Base-by-base conservation (phyloP, 2,329 filamentous ascomycete genomes). In the Cladorrhinum sp. region DNA sequence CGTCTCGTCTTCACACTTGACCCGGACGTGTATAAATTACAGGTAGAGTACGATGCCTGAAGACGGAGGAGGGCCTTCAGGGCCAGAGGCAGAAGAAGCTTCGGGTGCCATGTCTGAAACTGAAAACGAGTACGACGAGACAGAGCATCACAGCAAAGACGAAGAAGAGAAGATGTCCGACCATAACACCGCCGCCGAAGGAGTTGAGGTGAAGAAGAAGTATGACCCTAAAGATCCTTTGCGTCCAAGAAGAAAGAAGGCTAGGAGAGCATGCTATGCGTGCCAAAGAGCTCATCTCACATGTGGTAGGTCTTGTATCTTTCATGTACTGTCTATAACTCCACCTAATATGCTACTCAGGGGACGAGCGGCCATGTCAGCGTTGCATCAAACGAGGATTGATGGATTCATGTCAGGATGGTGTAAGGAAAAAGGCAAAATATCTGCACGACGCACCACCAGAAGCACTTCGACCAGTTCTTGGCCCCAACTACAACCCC, bases 281-380 rank as follows among this genome's bases (percentile, higher is more conserved):
- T 99, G 95, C 77, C 95, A 99, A 78, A 85, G 93, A 76, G 95
- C 95, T 65, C 95, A 99, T 83, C 80, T 99, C 74, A 99, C 95
- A 66, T 99, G 95, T 80, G 93, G 95, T 98, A 90, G 84, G 93
- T 87, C 9, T 36, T 36, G 32, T 36, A n/a, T 65, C 62, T 63
- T 59, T 13, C 36, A 51, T 55, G 60, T 60, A 23, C 55, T 63
- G 56, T 55, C 50, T 38, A 2, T 52, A 22, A 18, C 23, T 48
- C 4, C 29, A 16, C 16, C 54, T 65, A 60, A 64, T 61, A 48
- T 38, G 36, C 45, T 65, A 62, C 66, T 73, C 71, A 98, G 95
- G 93, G 70, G 95, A 99, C 74, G 93, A 99, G 75, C 85, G 95
- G 68, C 95, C 95, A 57, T 99, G 95, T 73, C 86, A 92, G 71